Conservation (phyloP, 495 filamentous ascomycete species). For the Bombardia bombarda region DNA sequence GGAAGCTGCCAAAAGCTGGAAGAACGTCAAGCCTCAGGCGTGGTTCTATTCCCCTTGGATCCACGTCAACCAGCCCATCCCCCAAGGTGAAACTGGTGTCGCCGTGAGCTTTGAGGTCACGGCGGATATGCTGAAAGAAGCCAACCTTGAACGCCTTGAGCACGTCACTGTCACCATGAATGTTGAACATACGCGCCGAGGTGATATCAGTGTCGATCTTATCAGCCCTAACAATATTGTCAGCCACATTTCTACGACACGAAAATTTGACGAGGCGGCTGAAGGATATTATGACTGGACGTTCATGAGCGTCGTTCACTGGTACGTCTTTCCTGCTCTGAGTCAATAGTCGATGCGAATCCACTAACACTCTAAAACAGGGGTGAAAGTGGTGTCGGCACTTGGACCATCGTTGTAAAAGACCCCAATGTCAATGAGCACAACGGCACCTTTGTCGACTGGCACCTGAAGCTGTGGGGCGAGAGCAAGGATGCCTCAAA, state of each 20-base stretch:
- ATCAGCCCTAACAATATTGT: slow-evolving; percentile 74
- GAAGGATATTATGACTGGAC: slow-evolving; percentile 94
- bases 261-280: slow-evolving; percentile 52
- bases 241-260: slow-evolving; percentile 72
- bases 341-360: slow-evolving; percentile 5
- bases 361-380: slow-evolving; percentile 35
- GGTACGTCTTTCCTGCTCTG: slow-evolving; percentile 47
- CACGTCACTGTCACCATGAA: slow-evolving; percentile 99
- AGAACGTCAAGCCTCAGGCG: slow-evolving; percentile 90
- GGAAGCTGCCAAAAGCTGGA: slow-evolving; percentile 75
- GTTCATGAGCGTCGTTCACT: slow-evolving; percentile 96
- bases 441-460: slow-evolving; percentile 76
- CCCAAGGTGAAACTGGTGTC: slow-evolving; percentile 76
- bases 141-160: slow-evolving; percentile 80
- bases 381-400: slow-evolving; percentile 83
- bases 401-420: slow-evolving; percentile 85
- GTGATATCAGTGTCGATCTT: slow-evolving; percentile 88
- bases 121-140: slow-evolving; percentile 60
- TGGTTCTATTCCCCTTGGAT: slow-evolving; percentile 94
- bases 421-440: slow-evolving; percentile 72
- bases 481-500: slow-evolving; percentile 68
- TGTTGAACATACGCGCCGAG: slow-evolving; percentile 72
- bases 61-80: slow-evolving; percentile 77
- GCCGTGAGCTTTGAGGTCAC: slow-evolving; percentile 73
- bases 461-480: slow-evolving; percentile 92